phyloP scores from a whole-genome alignment of 176 grass and related monocot species.

The Lolium rigidum region DNA sequence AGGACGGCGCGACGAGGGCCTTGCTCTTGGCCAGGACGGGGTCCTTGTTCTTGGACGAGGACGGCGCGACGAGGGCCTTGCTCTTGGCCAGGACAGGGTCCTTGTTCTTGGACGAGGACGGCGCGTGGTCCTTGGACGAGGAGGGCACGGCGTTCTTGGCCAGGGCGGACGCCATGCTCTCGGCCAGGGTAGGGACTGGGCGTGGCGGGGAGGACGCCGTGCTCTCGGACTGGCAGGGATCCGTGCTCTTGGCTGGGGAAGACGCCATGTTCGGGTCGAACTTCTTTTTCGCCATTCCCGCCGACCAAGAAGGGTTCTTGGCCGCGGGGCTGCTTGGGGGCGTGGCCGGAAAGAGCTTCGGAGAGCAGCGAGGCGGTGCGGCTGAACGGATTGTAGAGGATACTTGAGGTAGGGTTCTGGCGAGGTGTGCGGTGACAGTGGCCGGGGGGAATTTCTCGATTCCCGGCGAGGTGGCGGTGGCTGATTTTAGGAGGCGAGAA shows the following conservation, averaged over 20 bases:
- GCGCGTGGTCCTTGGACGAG: not conserved
- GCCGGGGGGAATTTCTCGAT: not conserved
- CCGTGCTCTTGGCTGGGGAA: no score
- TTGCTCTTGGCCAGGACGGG: no score
- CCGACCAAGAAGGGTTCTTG: slow-evolving; percentile 17
- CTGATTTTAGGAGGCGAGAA: not conserved
- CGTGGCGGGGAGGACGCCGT: not conserved
- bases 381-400: not conserved
- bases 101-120: not conserved
- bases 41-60: not conserved
- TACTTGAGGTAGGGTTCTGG: not conserved
- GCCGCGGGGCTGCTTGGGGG: not conserved
- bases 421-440: not conserved
- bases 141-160: not conserved
- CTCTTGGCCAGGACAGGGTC: no score
- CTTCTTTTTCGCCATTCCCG: slow-evolving; percentile 9
- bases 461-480: not conserved
- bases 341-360: not conserved
- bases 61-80: no score
- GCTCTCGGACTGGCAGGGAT: not conserved
- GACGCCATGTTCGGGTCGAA: not conserved
- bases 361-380: not conserved
- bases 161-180: not conserved
- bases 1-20: no score
- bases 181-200: not conserved